Evolutionary conservation across 345 rosid genomes (phyloP).

Genomic region (Melastoma malabathricum): DNA sequence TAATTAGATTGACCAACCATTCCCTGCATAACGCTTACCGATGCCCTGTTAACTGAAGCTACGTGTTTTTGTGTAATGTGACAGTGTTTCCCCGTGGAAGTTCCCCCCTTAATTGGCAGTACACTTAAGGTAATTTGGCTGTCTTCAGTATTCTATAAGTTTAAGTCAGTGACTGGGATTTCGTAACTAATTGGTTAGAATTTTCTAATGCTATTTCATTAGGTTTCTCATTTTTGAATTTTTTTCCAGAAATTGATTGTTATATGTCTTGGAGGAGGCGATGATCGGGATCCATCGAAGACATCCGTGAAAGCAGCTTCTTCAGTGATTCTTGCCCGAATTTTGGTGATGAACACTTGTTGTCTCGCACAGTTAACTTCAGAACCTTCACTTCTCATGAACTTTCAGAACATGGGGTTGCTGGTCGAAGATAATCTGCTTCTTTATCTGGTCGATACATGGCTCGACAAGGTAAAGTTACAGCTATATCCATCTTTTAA

Average conservation of each 20-base stretch:
- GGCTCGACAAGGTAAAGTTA: conserved; percentile 86
- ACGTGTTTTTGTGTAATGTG: conserved; percentile 3
- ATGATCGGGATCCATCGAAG: conserved; percentile 70
- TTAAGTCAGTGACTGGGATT: neutral
- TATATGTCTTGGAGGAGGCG: conserved; percentile 80
- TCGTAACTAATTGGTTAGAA: conserved; percentile 3
- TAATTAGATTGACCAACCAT: too few species aligned
- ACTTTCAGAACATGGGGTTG: conserved; percentile 69
- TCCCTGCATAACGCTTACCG: neutral
- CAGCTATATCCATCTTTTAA: too few species aligned
- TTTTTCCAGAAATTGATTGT: conserved; percentile 58
- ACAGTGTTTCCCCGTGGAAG: conserved; percentile 85
- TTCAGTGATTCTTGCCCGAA: conserved; percentile 78
- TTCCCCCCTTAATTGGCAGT: conserved; percentile 69
- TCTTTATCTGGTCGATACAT: conserved; percentile 75
- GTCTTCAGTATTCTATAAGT: conserved; percentile 8
- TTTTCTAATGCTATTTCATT: neutral
- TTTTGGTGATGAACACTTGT: conserved; percentile 88
- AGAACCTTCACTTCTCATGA: conserved; percentile 57
- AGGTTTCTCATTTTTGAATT: neutral
- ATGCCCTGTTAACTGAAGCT: neutral
- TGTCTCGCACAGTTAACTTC: conserved; percentile 81
- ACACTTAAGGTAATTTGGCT: conserved; percentile 54
- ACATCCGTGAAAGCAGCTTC: conserved; percentile 74
- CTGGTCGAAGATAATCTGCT: conserved; percentile 57